Conservation (phyloP, 768 basidiomycete genomes). For the Boletus subparvulus region DNA sequence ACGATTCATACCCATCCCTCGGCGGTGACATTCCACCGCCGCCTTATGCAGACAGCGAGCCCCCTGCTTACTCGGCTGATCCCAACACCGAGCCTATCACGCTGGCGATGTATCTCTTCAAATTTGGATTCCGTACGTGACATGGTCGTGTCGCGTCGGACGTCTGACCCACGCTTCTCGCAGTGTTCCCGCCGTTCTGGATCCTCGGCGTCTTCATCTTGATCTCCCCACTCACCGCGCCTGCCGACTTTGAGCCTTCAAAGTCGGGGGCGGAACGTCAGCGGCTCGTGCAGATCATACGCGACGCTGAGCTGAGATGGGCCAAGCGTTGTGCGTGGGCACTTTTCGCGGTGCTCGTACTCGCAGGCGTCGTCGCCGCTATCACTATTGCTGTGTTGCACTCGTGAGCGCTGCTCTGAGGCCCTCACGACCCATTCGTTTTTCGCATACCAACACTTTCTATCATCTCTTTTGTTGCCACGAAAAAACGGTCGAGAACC, state of each 20-base stretch:
- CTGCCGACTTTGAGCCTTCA: constrained; percentile 25
- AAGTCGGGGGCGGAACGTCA: constrained; percentile 39
- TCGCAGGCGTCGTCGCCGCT: not conserved
- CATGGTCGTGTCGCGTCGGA: not conserved
- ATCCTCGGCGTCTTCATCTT: constrained; percentile 41
- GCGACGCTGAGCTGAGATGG: constrained; percentile 42
- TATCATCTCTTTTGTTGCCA: not conserved
- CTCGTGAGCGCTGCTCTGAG: not conserved
- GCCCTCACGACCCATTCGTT: not conserved
- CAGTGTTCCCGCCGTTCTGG: constrained; percentile 54
- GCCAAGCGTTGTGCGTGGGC: constrained; percentile 34
- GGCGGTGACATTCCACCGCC: constrained; percentile 24
- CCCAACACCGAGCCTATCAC: constrained; percentile 39
- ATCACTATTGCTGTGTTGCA: not conserved
- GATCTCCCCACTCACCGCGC: constrained; percentile 40
- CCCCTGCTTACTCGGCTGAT: constrained; percentile 34
- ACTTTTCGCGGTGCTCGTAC: not conserved
- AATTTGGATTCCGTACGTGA: constrained; percentile 48
- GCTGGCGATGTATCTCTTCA: constrained; percentile 49
- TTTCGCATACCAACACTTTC: not conserved
- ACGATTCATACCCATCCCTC: constrained; percentile 20
- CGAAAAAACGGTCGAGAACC: not conserved
- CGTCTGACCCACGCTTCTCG: not conserved
- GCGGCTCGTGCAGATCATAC: constrained; percentile 32
- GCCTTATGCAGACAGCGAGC: constrained; percentile 31